Conservation (phyloP, 768 basidiomycete genomes). For the Hygrocybe coccinea region DNA sequence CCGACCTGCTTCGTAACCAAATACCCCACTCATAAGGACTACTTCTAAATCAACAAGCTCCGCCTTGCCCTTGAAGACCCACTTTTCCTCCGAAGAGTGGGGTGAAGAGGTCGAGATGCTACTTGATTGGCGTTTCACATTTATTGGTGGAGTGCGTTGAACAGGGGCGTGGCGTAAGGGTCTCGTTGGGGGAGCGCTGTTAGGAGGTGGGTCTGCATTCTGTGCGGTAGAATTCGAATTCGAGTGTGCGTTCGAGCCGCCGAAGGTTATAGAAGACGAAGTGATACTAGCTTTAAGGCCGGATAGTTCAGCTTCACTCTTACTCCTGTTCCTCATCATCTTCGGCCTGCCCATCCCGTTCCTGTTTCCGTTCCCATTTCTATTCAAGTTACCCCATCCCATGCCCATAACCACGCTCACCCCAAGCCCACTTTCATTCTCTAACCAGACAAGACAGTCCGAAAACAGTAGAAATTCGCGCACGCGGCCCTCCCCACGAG, state of each 20-base stretch:
- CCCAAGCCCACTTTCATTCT: conserved; percentile 39
- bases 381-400: neutral
- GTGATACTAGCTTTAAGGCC: conserved; percentile 12
- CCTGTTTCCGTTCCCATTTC: no score
- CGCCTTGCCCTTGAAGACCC: conserved; percentile 66
- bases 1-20: conserved; percentile 43
- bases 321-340: conserved; percentile 47
- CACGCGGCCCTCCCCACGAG: conserved; percentile 45
- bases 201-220: conserved; percentile 2
- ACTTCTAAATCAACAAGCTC: conserved; percentile 75
- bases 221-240: neutral
- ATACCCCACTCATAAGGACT: conserved; percentile 38
- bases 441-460: conserved; percentile 77
- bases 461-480: conserved; percentile 79
- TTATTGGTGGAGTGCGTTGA: conserved; percentile 17
- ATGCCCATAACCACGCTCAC: conserved; percentile 31
- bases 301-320: conserved; percentile 56
- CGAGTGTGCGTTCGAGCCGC: neutral
- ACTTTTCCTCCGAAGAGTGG: conserved; percentile 50
- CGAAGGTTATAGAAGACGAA: no score
- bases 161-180: neutral
- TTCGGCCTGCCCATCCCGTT: conserved; percentile 29
- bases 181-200: conserved; percentile 8
- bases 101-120: conserved; percentile 13
- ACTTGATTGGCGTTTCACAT: conserved; percentile 23